phyloP scores from a whole-genome alignment of 176 grass and related monocot species.

The Calamus simplicifolius region DNA sequence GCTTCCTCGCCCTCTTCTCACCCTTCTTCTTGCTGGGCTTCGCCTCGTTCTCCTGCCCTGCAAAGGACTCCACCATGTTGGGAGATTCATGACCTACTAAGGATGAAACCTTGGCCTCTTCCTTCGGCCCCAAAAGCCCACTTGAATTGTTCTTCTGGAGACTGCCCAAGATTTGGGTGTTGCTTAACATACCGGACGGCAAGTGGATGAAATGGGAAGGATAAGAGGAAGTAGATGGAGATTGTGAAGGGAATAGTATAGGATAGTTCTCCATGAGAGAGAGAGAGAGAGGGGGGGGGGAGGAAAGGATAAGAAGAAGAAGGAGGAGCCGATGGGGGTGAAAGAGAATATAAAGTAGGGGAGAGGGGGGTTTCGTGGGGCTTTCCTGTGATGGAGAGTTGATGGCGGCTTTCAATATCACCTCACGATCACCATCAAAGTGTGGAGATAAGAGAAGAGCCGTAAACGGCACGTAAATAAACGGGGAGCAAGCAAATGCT shows the following conservation, averaged over 20 bases:
- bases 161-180: neutral
- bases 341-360: constrained; percentile 13
- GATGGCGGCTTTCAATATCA: neutral
- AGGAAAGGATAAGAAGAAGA: constrained; percentile 9
- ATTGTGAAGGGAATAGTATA: constrained; percentile 38
- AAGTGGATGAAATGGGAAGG: neutral
- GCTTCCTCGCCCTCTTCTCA: constrained; percentile 56
- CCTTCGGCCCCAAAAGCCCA: constrained; percentile 17
- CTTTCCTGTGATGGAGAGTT: too few species aligned
- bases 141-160: neutral
- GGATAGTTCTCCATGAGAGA: constrained; percentile 46
- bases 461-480: constrained; percentile 54
- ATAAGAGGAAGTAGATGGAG: constrained; percentile 19
- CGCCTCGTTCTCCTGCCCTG: neutral
- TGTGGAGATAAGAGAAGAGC: constrained; percentile 9
- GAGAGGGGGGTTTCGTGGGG: neutral
- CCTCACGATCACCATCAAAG: neutral
- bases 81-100: constrained; percentile 23
- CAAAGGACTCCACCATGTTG: constrained; percentile 1
- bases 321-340: neutral
- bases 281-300: constrained; percentile 13
- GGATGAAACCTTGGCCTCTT: constrained; percentile 12
- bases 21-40: constrained; percentile 32
- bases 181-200: neutral
- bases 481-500: constrained; percentile 6